Conservation (phyloP, 2,329 filamentous ascomycete species). For the Reticulascus tulasneorum region DNA sequence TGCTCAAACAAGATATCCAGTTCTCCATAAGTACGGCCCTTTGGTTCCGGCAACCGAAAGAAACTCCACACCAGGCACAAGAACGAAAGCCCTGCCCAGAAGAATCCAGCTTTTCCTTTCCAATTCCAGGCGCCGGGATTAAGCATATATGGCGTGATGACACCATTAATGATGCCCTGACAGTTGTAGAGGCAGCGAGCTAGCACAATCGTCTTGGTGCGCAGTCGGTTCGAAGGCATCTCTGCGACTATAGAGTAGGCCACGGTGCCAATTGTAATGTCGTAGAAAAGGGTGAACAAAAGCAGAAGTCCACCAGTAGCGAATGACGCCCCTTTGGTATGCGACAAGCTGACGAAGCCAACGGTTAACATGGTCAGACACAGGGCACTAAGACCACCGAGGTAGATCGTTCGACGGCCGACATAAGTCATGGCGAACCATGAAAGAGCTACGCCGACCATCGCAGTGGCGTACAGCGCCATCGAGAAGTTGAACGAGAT, state of each 20-base stretch:
- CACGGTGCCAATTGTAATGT: slow-evolving; percentile 41
- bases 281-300: slow-evolving; percentile 39
- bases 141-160: slow-evolving; percentile 43
- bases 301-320: slow-evolving; percentile 44
- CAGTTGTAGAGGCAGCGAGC: slow-evolving; percentile 45
- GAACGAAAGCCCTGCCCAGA: slow-evolving; percentile 41
- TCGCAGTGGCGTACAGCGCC: slow-evolving; percentile 38
- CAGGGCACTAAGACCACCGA: slow-evolving; percentile 37
- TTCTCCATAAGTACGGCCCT: slow-evolving; percentile 49
- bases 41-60: slow-evolving; percentile 51
- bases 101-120: slow-evolving; percentile 44
- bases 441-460: slow-evolving; percentile 39
- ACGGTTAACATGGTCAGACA: slow-evolving; percentile 35
- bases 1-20: slow-evolving; percentile 52
- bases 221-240: slow-evolving; percentile 39
- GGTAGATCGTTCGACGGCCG: slow-evolving; percentile 42
- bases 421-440: slow-evolving; percentile 41
- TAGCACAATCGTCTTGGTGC: slow-evolving; percentile 42
- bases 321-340: slow-evolving; percentile 42
- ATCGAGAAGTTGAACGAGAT: slow-evolving; percentile 37
- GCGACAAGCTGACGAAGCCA: slow-evolving; percentile 38
- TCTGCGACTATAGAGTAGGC: slow-evolving; percentile 42
- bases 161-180: slow-evolving; percentile 40
- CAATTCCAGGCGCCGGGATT: slow-evolving; percentile 43
- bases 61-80: slow-evolving; percentile 45